Percentiles rank a stretch among this genome's conserved stretches.
Evolutionary conservation across 208 protist genomes (phyloP).

Genomic region (Angomonas deanei): DNA sequence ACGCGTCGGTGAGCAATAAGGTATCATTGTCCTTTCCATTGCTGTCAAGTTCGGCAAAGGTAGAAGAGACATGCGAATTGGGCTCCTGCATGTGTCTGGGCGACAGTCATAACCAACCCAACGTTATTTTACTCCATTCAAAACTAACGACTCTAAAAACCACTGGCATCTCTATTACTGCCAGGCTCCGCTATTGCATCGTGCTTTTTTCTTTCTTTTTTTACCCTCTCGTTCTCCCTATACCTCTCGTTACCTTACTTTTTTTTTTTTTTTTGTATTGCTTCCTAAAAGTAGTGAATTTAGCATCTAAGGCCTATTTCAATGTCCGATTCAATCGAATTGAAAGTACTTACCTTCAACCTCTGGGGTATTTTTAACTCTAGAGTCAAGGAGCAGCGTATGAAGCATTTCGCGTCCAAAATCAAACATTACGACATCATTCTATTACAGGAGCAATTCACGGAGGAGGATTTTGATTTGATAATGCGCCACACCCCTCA

Average conservation of each 20-base stretch:
- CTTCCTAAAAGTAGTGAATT: background rate
- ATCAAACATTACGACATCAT: conserved; percentile 78
- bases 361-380: conserved; percentile 91
- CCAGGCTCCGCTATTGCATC: background rate
- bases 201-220: background rate
- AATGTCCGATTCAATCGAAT: conserved; percentile 7
- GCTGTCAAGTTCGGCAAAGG: no score
- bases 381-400: conserved; percentile 62
- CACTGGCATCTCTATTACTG: no score
- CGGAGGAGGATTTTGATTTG: conserved; percentile 56
- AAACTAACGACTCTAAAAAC: no score
- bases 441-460: conserved; percentile 85
- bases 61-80: no score
- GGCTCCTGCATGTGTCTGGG: no score
- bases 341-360: conserved; percentile 81
- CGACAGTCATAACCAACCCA: no score
- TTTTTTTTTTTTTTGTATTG: conserved; percentile 9
- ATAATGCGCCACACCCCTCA: conserved; percentile 36
- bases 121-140: no score
- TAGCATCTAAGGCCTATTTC: background rate
- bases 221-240: background rate
- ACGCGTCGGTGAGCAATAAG: no score
- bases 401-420: conserved; percentile 73
- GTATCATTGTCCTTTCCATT: no score
- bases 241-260: background rate